Base-by-base conservation (phyloP, 768 basidiomycete species). In the Dioszegia hungarica region DNA sequence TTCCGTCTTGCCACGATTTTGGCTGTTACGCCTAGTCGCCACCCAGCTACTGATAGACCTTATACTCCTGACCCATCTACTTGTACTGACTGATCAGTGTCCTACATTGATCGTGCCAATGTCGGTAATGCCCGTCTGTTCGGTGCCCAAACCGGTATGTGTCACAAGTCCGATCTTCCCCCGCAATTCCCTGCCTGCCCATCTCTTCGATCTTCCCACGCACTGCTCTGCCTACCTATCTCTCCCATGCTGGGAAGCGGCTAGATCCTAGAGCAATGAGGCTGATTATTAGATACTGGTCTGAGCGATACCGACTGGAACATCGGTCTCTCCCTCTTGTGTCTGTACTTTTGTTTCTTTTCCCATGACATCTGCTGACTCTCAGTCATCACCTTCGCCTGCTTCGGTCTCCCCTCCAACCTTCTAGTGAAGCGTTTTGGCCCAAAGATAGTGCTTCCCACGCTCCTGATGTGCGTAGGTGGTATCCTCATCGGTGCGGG, bases 101-200 rank as follows among this genome's bases (percentile, higher is more conserved):
- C 66, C 6, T 69, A 66, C 47, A 63, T 63, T 27, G 64, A 66
- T 48, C 53, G 64, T 39, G 64, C 58, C 12, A 69, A 69, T 57
- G 67, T 69, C 33, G 62, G 62, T 15, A 69, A 69, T 49, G 67
- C 67, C 14, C 59, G 55, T 46, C 58, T 69, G 3, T 66, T 61
- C 38, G 67, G 67, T 49, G 63, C 61, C 10, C 45, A 54, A 29
- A 38, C 50, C 28, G 38, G 38, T 39, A 39, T 10, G 38, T 39
- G 20, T n/a, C 20, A 5, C n/a, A n/a, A n/a, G n/a, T n/a, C n/a
- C n/a, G n/a, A n/a, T n/a, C n/a, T n/a, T n/a, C n/a, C n/a, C n/a
- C n/a, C n/a, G n/a, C n/a, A n/a, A n/a, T n/a, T n/a, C n/a, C n/a
- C n/a, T n/a, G n/a, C n/a, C n/a, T n/a, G n/a, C n/a, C n/a, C n/a